Evolutionary conservation across 495 filamentous ascomycete genomes (phyloP).

Genomic region (Penicillium egyptiacum): DNA sequence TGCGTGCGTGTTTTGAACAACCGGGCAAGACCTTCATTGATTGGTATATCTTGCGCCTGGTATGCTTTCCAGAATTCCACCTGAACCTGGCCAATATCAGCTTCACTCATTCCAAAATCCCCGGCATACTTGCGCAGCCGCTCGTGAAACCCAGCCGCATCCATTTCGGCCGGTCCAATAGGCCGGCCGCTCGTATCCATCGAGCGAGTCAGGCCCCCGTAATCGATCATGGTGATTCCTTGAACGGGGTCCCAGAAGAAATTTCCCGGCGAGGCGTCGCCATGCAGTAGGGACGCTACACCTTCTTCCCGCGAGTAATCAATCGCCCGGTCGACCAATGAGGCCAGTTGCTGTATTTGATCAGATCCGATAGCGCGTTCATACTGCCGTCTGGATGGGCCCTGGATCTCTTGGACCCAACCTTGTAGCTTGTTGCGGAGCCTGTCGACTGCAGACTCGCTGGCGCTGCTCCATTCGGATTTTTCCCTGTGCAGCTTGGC

Average conservation of each 20-base stretch:
- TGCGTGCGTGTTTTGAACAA: slow-evolving; percentile 1
- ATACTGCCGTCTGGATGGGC: neutral
- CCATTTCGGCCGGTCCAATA: slow-evolving; percentile 3
- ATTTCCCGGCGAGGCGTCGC: neutral
- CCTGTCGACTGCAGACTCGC: neutral
- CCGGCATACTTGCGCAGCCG: slow-evolving; percentile 1
- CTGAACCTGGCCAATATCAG: neutral
- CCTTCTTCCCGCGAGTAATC: neutral
- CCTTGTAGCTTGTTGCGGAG: slow-evolving; percentile 1
- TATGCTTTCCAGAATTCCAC: neutral
- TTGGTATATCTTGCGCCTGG: neutral
- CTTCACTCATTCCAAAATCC: slow-evolving; percentile 3
- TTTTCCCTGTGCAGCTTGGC: neutral
- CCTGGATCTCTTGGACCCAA: neutral
- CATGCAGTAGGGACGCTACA: neutral
- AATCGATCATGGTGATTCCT: slow-evolving; percentile 2
- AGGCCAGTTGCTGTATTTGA: neutral
- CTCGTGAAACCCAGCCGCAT: slow-evolving; percentile 4
- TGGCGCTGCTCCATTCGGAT: neutral
- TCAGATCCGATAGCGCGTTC: neutral
- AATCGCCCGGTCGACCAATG: neutral
- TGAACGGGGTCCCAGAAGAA: neutral
- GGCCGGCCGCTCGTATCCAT: neutral
- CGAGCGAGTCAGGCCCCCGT: neutral
- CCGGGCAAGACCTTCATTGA: neutral